Conservation (phyloP, 177 flowering plant species). For the Viscum album region DNA sequence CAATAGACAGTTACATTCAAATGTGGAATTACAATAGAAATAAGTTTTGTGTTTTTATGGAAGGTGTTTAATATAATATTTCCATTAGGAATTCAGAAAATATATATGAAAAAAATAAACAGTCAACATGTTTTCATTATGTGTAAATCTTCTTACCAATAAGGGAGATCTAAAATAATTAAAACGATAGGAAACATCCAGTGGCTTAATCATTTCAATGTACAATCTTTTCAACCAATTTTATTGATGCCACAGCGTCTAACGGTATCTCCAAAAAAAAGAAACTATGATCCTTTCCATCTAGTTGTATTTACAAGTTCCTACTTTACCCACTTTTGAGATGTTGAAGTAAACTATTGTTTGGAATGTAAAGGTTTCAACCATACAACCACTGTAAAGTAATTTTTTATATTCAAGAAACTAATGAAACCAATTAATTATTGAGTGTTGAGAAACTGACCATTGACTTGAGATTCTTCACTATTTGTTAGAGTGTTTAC, state of each 20-base stretch:
- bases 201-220: slow-evolving; percentile 72
- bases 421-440: background rate
- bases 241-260: slow-evolving; percentile 64
- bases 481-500: background rate
- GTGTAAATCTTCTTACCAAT: no score
- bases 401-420: no score
- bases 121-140: no score
- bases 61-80: no score
- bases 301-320: no score
- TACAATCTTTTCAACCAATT: slow-evolving; percentile 89
- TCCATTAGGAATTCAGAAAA: no score
- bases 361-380: background rate
- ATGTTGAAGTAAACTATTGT: background rate
- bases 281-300: no score
- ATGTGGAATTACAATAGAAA: no score
- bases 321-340: background rate
- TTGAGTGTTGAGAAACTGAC: background rate
- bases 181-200: slow-evolving; percentile 72
- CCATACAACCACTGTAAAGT: background rate
- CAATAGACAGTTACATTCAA: no score
- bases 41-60: no score
- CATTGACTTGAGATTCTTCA: background rate
- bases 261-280: slow-evolving; percentile 16
- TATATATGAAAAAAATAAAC: no score
- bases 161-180: slow-evolving; percentile 79